phyloP scores from a whole-genome alignment of 441 rosid species.

The Euphorbia schlechtendalii region DNA sequence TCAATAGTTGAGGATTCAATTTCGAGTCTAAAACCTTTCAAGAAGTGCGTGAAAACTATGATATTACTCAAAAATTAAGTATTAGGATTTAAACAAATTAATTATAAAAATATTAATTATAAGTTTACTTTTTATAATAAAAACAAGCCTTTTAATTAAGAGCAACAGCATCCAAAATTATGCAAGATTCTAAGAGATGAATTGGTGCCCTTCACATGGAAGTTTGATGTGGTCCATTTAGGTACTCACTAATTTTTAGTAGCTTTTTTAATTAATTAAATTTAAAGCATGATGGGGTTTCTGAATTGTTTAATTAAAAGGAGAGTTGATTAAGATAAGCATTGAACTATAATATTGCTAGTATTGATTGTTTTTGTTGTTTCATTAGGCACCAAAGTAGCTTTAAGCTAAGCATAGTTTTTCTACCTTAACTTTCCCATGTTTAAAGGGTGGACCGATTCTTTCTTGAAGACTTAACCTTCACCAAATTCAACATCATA shows the following conservation, averaged over 20 bases:
- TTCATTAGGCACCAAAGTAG: slow-evolving; percentile 19
- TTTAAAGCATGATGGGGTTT: not conserved
- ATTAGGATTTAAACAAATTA: too few species aligned
- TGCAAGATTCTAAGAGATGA: slow-evolving; percentile 32
- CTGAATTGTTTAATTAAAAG: not conserved
- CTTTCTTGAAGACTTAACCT: slow-evolving; percentile 19
- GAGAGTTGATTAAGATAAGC: slow-evolving; percentile 19
- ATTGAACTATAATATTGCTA: not conserved
- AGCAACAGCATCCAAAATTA: slow-evolving; percentile 32
- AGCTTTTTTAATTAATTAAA: slow-evolving; percentile 20
- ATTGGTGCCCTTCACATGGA: slow-evolving; percentile 44
- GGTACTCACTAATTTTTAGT: slow-evolving; percentile 2
- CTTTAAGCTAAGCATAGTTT: not conserved
- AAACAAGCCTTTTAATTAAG: slow-evolving; percentile 5
- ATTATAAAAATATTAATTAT: too few species aligned
- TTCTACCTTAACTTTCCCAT: slow-evolving; percentile 5
- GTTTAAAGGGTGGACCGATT: slow-evolving; percentile 20
- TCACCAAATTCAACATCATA: slow-evolving; percentile 22
- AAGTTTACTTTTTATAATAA: too few species aligned
- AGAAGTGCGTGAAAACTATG: too few species aligned
- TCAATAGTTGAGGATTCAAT: too few species aligned
- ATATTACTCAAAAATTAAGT: too few species aligned
- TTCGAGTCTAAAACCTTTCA: too few species aligned
- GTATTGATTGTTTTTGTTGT: not conserved
- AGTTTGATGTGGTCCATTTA: slow-evolving; percentile 16